Evolutionary conservation across 2,329 filamentous ascomycete genomes (phyloP), one percentile per base, ranked within the genome.

Genomic region (Endoconidiophora laricicola): DNA sequence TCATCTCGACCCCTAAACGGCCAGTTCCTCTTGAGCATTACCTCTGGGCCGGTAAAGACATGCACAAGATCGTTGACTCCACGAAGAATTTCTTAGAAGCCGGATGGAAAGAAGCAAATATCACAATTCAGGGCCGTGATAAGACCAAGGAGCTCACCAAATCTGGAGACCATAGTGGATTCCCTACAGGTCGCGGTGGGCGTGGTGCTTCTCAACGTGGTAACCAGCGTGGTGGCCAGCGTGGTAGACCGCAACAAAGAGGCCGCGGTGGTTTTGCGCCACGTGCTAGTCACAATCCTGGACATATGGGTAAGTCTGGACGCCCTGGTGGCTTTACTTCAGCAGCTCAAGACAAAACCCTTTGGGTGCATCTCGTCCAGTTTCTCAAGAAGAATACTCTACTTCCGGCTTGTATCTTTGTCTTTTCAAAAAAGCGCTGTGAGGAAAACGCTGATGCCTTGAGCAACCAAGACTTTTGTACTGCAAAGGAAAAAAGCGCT

Each of bases 351-450:
- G 91, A 98, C 66, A 88, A 87, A 62, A 96, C 88, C 55, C 74
- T 95, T 6, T 98, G 91, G 91, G 90, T 96, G 36, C 86, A 95
- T 60, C 74, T 98, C 38, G 87, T 98, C 2, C 86, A 94, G 59
- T 87, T 86, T 64, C 71, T 98, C 49, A 85, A 81, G 58, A 94
- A 94, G 63, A 78, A 87, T 48, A 86, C 78, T 45, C 72, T 98
- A 3, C 74, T 98, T 3, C 91, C 91, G 0, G 86, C 84, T 6
- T 96, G 90, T 62, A 94, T 98, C 57, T 98, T 98, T 61, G 90
- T 98, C 50, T 98, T 98, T 65, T 98, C 91, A 2, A 98, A 96
- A 68, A 94, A 91, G 65, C 74, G 91, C 48, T 96, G 91, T 59
- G 91, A 98, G 63, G 87, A 96, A 61, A 98, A 96, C 62, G 91